Conservation (phyloP, 257 asterid species). For the Dorcoceras hygrometricum region DNA sequence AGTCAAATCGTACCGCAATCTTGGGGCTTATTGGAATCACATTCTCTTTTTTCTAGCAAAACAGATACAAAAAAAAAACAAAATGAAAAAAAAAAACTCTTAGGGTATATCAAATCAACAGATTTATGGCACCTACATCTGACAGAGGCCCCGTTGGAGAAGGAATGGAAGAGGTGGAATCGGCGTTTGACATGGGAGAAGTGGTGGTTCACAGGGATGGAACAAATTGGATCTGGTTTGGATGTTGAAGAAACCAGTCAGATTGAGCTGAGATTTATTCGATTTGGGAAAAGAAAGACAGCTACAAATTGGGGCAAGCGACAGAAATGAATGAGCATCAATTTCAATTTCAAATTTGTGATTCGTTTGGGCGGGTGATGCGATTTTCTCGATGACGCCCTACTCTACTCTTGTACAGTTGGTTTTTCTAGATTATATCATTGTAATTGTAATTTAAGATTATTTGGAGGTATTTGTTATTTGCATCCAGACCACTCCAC, state of each 20-base stretch:
- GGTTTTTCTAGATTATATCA: no score
- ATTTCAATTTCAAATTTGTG: constrained; percentile 29
- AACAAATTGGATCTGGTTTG: constrained; percentile 36
- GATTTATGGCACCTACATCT: constrained; percentile 26
- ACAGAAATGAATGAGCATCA: neutral
- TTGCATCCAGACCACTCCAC: no score
- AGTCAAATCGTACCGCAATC: constrained; percentile 51
- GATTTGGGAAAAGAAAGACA: constrained; percentile 9
- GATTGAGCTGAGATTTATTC: constrained; percentile 23
- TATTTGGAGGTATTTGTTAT: no score
- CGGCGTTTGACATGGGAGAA: constrained; percentile 49
- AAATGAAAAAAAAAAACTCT: neutral
- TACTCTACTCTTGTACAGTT: no score
- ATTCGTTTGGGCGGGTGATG: constrained; percentile 36
- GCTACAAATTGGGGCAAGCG: constrained; percentile 2
- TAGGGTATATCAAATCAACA: neutral
- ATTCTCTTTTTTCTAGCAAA: constrained; percentile 60
- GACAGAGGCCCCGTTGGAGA: no score
- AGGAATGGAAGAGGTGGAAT: constrained; percentile 40
- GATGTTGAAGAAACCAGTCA: no score
- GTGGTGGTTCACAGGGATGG: neutral
- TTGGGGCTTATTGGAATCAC: constrained; percentile 54
- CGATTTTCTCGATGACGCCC: no score
- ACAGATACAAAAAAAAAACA: neutral
- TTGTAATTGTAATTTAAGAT: no score